These are phyloP conservation scores for Hypocrella siamensis DNA, from an alignment of 2,329 filamentous ascomycete genomes.

Conservation along the genomic window DNA sequence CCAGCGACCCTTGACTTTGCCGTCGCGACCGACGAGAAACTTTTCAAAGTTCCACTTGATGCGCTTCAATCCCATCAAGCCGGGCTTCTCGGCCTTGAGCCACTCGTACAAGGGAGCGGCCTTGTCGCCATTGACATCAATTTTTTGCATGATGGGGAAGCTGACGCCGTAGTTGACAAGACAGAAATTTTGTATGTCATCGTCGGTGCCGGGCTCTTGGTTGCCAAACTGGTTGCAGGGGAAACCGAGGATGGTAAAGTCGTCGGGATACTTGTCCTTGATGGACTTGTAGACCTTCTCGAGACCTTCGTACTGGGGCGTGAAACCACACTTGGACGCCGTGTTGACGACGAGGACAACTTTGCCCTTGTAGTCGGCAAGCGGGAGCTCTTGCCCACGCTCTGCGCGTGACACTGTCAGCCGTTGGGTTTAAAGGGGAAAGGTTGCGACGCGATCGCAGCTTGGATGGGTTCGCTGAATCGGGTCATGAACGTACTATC, in stretches of 20 bases:
- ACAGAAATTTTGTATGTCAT: constrained; percentile 74
- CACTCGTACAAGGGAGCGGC: constrained; percentile 53
- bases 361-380: constrained; percentile 69
- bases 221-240: constrained; percentile 94
- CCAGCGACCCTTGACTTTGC: constrained; percentile 74
- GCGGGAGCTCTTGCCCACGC: constrained; percentile 51
- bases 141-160: constrained; percentile 85
- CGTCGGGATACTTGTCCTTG: constrained; percentile 49
- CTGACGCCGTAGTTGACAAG: constrained; percentile 82
- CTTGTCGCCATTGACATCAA: constrained; percentile 79
- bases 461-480: no score
- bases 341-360: constrained; percentile 96
- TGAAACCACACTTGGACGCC: constrained; percentile 97
- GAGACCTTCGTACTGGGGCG: constrained; percentile 81
- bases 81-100: constrained; percentile 58
- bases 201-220: constrained; percentile 76
- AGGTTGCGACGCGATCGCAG: not conserved
- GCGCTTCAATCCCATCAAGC: constrained; percentile 72
- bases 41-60: constrained; percentile 99
- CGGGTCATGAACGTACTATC: constrained; percentile 51
- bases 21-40: constrained; percentile 78
- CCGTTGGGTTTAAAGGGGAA: not conserved
- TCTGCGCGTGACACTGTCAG: constrained; percentile 9
- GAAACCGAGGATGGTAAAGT: constrained; percentile 85
- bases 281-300: constrained; percentile 79